Percentiles rank a stretch among this genome's conserved stretches.
These are phyloP conservation scores for Ilex aquifolium DNA, from an alignment of 257 asterid species.

Conservation along the genomic window DNA sequence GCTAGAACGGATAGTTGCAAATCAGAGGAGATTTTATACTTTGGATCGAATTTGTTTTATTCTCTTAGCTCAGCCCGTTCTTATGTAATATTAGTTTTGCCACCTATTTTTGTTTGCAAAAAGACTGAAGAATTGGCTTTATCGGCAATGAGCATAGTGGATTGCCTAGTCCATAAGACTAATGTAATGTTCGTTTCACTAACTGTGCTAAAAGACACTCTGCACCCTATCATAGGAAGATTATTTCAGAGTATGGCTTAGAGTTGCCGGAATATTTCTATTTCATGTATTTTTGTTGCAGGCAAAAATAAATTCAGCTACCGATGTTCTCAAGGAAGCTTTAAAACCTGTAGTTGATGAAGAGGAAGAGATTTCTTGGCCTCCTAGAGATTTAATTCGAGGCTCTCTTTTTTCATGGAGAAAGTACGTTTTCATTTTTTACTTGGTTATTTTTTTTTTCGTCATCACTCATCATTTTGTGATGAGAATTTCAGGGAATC, in stretches of 20 bases:
- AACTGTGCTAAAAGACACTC: not conserved
- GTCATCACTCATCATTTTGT: too few species aligned
- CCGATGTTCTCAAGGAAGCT: slow-evolving; percentile 85
- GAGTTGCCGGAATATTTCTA: not conserved
- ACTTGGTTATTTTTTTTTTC: not conserved
- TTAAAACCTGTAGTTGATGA: slow-evolving; percentile 62
- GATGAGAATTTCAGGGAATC: too few species aligned
- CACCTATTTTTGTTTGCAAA: slow-evolving; percentile 36
- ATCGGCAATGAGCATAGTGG: slow-evolving; percentile 66
- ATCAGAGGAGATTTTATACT: slow-evolving; percentile 66
- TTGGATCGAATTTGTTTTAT: slow-evolving; percentile 13
- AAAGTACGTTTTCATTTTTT: slow-evolving; percentile 38
- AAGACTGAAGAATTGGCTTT: slow-evolving; percentile 92
- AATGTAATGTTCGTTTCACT: slow-evolving; percentile 41
- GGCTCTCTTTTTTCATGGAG: slow-evolving; percentile 72
- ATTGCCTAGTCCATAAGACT: slow-evolving; percentile 79
- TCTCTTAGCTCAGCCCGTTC: slow-evolving; percentile 5
- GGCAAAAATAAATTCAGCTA: slow-evolving; percentile 87
- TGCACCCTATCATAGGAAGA: slow-evolving; percentile 4
- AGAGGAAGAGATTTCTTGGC: slow-evolving; percentile 78
- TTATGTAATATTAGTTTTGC: slow-evolving; percentile 16
- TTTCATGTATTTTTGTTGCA: slow-evolving; percentile 22
- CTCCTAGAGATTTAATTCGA: slow-evolving; percentile 62
- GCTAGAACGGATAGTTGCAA: slow-evolving; percentile 89
- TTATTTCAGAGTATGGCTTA: slow-evolving; percentile 1